phyloP scores from a whole-genome alignment of 768 basidiomycete genomes.

The Phaeotremella skinneri region DNA sequence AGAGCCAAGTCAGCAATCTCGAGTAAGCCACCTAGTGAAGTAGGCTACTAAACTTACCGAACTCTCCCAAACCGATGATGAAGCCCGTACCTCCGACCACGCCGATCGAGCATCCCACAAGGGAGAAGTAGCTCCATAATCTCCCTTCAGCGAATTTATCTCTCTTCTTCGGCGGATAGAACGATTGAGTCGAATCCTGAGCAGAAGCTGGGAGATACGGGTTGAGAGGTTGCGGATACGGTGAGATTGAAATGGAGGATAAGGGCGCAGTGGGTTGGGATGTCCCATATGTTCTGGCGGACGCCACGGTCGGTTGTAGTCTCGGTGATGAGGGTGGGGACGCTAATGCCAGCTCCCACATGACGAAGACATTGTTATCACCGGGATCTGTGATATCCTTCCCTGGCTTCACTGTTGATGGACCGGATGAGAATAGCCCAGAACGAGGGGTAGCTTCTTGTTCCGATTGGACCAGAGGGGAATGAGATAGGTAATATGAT shows the following conservation, averaged over 20 bases:
- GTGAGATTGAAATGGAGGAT: too few relatives aligned
- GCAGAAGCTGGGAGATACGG: background rate
- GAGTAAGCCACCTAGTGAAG: background rate
- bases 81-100: conserved; percentile 13
- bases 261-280: conserved; percentile 9
- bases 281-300: conserved; percentile 13
- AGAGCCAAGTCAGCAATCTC: background rate
- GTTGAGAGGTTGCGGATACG: background rate
- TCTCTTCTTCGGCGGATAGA: conserved; percentile 3
- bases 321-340: conserved; percentile 22
- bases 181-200: background rate
- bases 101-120: conserved; percentile 24
- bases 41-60: conserved; percentile 19
- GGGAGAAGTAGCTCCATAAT: conserved; percentile 29
- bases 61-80: conserved; percentile 15
- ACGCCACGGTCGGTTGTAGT: background rate
- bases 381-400: background rate
- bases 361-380: conserved; percentile 31
- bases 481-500: conserved; percentile 11
- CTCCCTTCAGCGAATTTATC: conserved; percentile 39
- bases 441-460: background rate
- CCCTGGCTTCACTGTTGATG: background rate
- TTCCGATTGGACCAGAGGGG: conserved; percentile 6
- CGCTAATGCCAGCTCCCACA: conserved; percentile 46
- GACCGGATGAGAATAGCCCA: background rate